Evolutionary conservation across 495 filamentous ascomycete genomes (phyloP).

Genomic region (Penicillium robsamsonii): DNA sequence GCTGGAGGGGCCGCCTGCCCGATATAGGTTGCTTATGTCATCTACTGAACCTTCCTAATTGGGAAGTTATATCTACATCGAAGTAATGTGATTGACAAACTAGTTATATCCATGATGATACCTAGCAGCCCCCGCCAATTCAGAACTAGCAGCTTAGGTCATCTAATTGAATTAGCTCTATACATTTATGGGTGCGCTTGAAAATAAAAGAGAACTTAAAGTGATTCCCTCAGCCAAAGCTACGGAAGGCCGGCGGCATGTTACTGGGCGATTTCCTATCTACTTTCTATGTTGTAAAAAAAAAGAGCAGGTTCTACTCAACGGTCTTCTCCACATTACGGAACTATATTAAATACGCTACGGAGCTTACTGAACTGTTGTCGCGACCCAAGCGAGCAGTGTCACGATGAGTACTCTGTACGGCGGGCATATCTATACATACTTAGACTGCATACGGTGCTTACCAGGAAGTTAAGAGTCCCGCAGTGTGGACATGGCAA

Average conservation of each 20-base stretch:
- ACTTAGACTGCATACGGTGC: conserved; percentile 42
- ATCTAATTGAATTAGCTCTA: conserved; percentile 27
- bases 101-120: background rate
- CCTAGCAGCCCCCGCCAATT: background rate
- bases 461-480: conserved; percentile 42
- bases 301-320: conserved; percentile 34
- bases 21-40: background rate
- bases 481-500: conserved; percentile 51
- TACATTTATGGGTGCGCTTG: conserved; percentile 31
- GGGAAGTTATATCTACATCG: background rate
- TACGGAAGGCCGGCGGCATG: conserved; percentile 29
- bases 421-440: conserved; percentile 27
- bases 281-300: conserved; percentile 31
- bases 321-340: conserved; percentile 40
- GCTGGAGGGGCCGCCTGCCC: conserved; percentile 1
- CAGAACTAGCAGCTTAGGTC: background rate
- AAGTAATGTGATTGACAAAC: background rate
- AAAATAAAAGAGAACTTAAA: conserved; percentile 46
- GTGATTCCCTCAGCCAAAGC: conserved; percentile 41
- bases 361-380: conserved; percentile 44
- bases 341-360: conserved; percentile 36
- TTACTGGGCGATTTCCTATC: conserved; percentile 34
- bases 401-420: conserved; percentile 47
- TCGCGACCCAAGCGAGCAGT: conserved; percentile 55
- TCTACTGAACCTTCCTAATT: background rate